These are phyloP conservation scores for Roridomyces roridus DNA, from an alignment of 768 basidiomycete genomes.

Conservation along the genomic window DNA sequence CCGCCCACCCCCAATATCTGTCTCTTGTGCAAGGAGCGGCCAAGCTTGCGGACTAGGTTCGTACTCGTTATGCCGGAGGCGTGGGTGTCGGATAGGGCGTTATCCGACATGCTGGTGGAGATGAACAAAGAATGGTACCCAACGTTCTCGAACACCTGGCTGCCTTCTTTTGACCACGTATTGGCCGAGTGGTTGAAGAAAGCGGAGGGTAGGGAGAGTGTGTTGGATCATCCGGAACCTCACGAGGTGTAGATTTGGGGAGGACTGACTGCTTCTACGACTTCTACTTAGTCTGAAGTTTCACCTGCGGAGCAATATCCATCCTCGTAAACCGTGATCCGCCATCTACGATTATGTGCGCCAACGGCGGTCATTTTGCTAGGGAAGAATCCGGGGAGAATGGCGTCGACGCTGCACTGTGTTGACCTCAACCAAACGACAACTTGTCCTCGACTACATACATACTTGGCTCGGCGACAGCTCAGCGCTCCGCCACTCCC, in stretches of 20 bases:
- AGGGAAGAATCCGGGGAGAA: conserved; percentile 37
- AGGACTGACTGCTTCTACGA: no score
- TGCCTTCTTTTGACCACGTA: conserved; percentile 3
- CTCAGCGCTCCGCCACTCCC: no score
- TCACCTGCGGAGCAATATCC: conserved; percentile 22
- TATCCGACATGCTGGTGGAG: not conserved
- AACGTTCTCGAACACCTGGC: conserved; percentile 3
- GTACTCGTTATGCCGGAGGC: no score
- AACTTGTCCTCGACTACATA: no score
- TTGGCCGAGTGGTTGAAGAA: conserved; percentile 10
- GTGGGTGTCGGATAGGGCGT: no score
- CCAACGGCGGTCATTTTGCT: conserved; percentile 45
- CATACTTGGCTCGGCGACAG: no score
- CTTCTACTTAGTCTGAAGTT: no score
- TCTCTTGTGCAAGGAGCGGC: not conserved
- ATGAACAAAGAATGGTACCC: not conserved
- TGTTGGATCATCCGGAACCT: conserved; percentile 2
- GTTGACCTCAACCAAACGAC: no score
- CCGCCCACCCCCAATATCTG: not conserved
- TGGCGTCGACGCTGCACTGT: conserved; percentile 26
- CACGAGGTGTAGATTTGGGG: no score
- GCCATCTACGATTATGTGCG: conserved; percentile 68
- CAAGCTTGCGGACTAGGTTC: no score
- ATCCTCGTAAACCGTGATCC: conserved; percentile 36
- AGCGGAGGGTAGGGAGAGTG: not conserved